Evolutionary conservation across 306 rosid species (phyloP).

Genomic region (Trichosanthes cucumerina): DNA sequence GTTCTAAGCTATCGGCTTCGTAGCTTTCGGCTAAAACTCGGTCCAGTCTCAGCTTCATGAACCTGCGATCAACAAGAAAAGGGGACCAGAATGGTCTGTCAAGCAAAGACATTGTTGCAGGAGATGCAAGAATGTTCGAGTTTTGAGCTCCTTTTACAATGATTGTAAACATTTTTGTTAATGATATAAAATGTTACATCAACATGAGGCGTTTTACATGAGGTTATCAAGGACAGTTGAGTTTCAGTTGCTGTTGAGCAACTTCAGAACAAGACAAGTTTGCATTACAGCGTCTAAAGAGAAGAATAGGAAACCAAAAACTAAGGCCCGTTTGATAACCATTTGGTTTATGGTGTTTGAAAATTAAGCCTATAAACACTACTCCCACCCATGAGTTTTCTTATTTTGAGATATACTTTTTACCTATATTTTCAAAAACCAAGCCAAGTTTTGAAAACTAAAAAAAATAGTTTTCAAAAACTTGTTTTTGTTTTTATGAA

Average conservation of each 20-base stretch:
- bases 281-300: background rate
- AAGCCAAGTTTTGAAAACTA: no score
- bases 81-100: background rate
- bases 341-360: no score
- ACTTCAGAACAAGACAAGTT: background rate
- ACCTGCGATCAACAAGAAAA: conserved; percentile 39
- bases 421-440: no score
- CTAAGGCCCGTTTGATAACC: no score
- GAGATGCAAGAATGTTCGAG: background rate
- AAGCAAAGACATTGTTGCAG: background rate
- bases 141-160: background rate
- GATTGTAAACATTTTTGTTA: background rate
- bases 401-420: no score
- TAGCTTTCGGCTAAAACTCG: conserved; percentile 72
- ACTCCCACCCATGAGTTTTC: no score
- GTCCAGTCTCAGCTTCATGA: conserved; percentile 96
- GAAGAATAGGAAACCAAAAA: background rate
- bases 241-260: background rate
- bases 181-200: background rate
- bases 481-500: no score
- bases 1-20: conserved; percentile 62
- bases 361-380: no score
- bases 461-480: no score
- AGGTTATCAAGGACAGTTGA: background rate
- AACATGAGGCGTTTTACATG: background rate